Evolutionary conservation across 2,329 filamentous ascomycete species (phyloP), one percentile per base, ranked within the genome.

Genomic region (Lachnellula arida): DNA sequence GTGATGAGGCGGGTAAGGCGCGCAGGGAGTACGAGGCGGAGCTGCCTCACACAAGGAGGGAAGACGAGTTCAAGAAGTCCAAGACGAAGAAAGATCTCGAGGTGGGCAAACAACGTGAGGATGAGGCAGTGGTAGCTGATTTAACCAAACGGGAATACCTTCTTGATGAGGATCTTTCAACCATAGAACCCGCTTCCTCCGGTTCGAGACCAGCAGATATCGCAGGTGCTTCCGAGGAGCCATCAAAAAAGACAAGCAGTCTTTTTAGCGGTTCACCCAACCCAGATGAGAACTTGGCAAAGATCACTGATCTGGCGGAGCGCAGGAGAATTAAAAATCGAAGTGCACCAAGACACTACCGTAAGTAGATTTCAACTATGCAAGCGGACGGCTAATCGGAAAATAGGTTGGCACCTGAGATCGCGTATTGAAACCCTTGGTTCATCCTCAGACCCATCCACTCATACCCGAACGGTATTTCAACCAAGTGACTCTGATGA

Each of bases 231-330:
- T 28, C 25, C 6, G 25, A 28, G 25, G 25, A 28, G 25, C 25
- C 1, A 8, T 28, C 25, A 28, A 8, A 8, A 28, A 5, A 8
- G 25, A 95, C 89, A 60, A 96, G 91, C 77, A 96, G 91, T 75
- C 92, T 92, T 66, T 96, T 96, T 79, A 94, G 90, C 75, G 88
- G 87, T 67, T 95, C 90, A 62, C 92, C 92, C 66, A 94, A 96
- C 73, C 89, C 93, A 53, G 92, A 97, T 69, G 93, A 97, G 76
- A 93, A 97, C 77, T 97, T 93, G 93, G 97, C 93, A 71, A 95
- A 97, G 84, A 96, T 97, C 72, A 95, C 93, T 55, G 92, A 97
- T 74, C 86, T 97, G 57, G 92, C 92, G 48, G 93, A 97, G 76
- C 86, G 93, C 70, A 81, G 92, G 68, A 84, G 92, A 71, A 96